Evolutionary conservation across 192 early-diverging fungal genomes (phyloP).

Genomic region (Backusella parvicylindrica): DNA sequence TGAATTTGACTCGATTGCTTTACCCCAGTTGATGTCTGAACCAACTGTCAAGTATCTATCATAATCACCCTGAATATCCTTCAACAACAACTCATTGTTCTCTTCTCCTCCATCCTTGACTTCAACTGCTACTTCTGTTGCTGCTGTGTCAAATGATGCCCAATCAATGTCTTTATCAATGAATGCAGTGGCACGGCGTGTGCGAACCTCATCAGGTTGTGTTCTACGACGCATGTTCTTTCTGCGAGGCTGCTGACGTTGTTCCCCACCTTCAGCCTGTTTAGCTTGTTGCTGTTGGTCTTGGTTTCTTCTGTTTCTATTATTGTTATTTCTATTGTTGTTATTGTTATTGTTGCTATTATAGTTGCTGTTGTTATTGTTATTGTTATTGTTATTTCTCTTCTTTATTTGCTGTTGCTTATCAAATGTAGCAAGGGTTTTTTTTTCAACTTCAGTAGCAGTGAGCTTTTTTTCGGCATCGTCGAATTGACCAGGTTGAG

Average conservation of each 20-base stretch:
- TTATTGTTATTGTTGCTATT: not conserved
- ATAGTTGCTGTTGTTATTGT: not conserved
- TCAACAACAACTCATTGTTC: not conserved
- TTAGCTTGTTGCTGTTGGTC: not conserved
- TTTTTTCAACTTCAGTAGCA: constrained; percentile 14
- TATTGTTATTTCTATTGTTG: not conserved
- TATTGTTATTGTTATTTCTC: not conserved
- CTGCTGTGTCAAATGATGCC: constrained; percentile 17
- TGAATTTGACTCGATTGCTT: not conserved
- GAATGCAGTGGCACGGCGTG: constrained; percentile 21
- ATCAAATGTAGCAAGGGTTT: not conserved
- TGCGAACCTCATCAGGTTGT: constrained; percentile 8
- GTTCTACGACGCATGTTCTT: not conserved
- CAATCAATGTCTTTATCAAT: constrained; percentile 34
- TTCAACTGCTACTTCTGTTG: not conserved
- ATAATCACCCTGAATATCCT: constrained; percentile 28
- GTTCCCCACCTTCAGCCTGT: not conserved
- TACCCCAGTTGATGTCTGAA: not conserved
- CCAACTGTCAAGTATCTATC: constrained; percentile 15
- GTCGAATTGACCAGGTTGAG: constrained; percentile 25
- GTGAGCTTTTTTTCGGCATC: constrained; percentile 13
- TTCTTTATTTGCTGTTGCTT: not conserved
- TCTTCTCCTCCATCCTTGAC: constrained; percentile 4
- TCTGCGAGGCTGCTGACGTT: not conserved
- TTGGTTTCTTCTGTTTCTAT: not conserved